phyloP scores from a whole-genome alignment of 2,329 filamentous ascomycete genomes.

The Pezizomycotina sp. region DNA sequence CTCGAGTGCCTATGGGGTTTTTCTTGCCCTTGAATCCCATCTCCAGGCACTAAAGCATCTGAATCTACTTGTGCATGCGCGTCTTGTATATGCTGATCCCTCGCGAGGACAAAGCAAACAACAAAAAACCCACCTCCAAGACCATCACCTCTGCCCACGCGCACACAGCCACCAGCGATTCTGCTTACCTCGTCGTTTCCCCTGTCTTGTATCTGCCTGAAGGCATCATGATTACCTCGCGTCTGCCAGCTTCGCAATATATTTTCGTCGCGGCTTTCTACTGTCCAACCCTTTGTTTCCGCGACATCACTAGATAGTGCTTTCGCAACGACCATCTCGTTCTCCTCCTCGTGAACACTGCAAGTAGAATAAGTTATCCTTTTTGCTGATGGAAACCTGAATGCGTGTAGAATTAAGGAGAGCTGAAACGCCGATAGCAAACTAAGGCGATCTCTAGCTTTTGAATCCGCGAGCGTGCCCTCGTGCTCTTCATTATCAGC shows the following conservation, averaged over 20 bases:
- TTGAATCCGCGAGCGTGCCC: constrained; percentile 34
- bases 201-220: constrained; percentile 5
- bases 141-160: constrained; percentile 13
- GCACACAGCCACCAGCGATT: constrained; percentile 10
- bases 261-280: constrained; percentile 57
- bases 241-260: constrained; percentile 62
- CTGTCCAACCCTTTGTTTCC: constrained; percentile 52
- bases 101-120: constrained; percentile 13
- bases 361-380: constrained; percentile 88
- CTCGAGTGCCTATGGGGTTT: no score
- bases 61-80: no score
- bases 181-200: constrained; percentile 4
- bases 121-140: constrained; percentile 16
- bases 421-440: constrained; percentile 71
- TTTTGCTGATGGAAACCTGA: constrained; percentile 57
- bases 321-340: constrained; percentile 64
- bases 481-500: constrained; percentile 26
- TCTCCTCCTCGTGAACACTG: constrained; percentile 72
- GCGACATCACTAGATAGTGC: constrained; percentile 55
- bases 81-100: no score
- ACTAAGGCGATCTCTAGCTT: constrained; percentile 47
- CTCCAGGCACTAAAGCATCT: no score
- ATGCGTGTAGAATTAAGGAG: constrained; percentile 64
- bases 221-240: constrained; percentile 32
- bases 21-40: no score